A percentile compares a stretch with the other conserved stretches of the same genome.
Conservation (phyloP, 2,329 filamentous ascomycete genomes). For the Parastagonospora nodorum region DNA sequence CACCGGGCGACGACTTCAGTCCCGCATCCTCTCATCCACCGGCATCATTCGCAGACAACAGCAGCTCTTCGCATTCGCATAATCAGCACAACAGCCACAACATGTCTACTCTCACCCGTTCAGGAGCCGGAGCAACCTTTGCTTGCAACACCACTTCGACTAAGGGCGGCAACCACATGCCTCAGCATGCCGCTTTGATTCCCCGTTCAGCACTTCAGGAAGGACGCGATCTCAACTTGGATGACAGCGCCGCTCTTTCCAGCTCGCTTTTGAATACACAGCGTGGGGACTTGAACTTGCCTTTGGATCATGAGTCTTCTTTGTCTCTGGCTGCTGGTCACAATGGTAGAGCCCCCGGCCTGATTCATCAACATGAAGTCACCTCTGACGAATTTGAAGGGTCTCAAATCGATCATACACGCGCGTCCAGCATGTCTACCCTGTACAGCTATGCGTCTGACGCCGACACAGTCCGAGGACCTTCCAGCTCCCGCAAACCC, state of each 20-base stretch:
- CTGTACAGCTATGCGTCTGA: constrained; percentile 5
- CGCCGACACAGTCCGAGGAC: constrained; percentile 8
- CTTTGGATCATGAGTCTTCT: constrained; percentile 21
- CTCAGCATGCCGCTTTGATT: constrained; percentile 16
- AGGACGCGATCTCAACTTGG: not conserved
- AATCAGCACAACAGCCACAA: constrained; percentile 20
- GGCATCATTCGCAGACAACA: constrained; percentile 14
- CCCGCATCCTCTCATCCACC: constrained; percentile 9
- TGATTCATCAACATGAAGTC: constrained; percentile 27
- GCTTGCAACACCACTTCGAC: constrained; percentile 6
- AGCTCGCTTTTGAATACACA: constrained; percentile 16
- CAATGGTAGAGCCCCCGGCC: constrained; percentile 34
- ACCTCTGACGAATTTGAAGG: constrained; percentile 21
- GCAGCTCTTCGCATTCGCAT: constrained; percentile 21
- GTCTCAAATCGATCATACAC: constrained; percentile 3
- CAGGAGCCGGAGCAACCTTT: constrained; percentile 12
- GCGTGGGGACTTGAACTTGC: constrained; percentile 30
- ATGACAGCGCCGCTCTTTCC: constrained; percentile 3
- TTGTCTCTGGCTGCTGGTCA: constrained; percentile 28
- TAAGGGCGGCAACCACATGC: not conserved
- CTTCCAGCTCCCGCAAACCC: constrained; percentile 30
- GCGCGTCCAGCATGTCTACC: constrained; percentile 3
- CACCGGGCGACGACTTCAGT: constrained; percentile 1
- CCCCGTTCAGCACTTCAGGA: constrained; percentile 28
- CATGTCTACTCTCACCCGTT: constrained; percentile 32